phyloP scores from a whole-genome alignment of 106 monocot genomes.

The Gastrodia elata region DNA sequence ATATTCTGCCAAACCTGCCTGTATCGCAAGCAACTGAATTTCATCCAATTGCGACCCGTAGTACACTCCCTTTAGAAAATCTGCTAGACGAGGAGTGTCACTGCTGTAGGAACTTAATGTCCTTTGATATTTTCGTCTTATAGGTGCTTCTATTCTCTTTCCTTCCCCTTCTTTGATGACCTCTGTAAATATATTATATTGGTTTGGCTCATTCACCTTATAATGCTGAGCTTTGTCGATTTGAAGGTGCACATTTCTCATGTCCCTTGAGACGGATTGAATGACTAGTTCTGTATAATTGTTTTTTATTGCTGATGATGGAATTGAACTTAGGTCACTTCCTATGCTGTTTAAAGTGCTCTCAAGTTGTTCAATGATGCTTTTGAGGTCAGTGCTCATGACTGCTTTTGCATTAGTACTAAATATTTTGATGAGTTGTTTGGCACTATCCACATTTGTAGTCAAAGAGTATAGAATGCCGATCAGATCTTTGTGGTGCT shows the following conservation, averaged over 20 bases:
- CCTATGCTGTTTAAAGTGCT: constrained; percentile 32
- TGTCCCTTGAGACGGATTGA: constrained; percentile 33
- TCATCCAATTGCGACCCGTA: constrained; percentile 7
- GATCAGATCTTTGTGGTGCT: constrained; percentile 7
- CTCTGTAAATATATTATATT: neutral
- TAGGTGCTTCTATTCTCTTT: neutral
- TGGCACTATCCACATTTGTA: constrained; percentile 30
- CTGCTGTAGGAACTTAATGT: neutral
- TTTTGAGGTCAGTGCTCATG: constrained; percentile 14
- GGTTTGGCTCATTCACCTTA: neutral
- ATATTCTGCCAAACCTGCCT: constrained; percentile 15
- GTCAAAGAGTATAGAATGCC: constrained; percentile 26
- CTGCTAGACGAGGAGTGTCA: constrained; percentile 30
- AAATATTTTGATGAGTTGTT: constrained; percentile 33
- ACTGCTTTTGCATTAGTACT: constrained; percentile 11
- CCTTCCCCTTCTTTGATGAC: constrained; percentile 4
- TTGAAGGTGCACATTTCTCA: constrained; percentile 24
- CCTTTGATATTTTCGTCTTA: neutral
- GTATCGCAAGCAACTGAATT: constrained; percentile 5
- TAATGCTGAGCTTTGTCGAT: neutral
- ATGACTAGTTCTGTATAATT: constrained; percentile 18
- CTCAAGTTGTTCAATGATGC: constrained; percentile 30
- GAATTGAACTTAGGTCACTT: constrained; percentile 32
- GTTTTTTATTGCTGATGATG: constrained; percentile 25
- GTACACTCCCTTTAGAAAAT: constrained; percentile 40